Evolutionary conservation across 2,329 filamentous ascomycete genomes (phyloP), one percentile per base, ranked within the genome.

Genomic region (Neonectria coccinea): DNA sequence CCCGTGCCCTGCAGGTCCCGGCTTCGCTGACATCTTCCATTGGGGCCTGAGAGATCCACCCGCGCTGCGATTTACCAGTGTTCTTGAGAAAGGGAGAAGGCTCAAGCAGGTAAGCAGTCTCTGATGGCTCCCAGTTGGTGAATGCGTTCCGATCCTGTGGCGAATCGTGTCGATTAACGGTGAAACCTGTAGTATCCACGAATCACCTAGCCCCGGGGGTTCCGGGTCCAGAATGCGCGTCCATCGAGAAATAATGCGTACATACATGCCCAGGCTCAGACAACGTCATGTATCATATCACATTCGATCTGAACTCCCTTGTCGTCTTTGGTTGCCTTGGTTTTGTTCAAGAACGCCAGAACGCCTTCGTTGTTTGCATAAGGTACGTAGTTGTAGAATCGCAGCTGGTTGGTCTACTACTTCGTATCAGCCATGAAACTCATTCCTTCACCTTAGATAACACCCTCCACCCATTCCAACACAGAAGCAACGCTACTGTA

Each of bases 1-100:
- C 54, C 54, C 59, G 59, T 57, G 59, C 59, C 59, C 53, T 57
- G 59, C 59, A 62, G 53, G 41, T 58, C 31, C 48, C 29, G 44
- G 59, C 22, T 27, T 29, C 22, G 41, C 16, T 39, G 36, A 39
- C 36, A 39, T 39, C 36, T 39, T 9, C 8, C 25, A 25, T 25
- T 25, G 25, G 25, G 47, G 29, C 48, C 18, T 33, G 48, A 31
- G 11, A 14, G 48, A n/a, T 51, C 47, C 47, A 50, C 27, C n/a
- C 29, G 14, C 25, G 25, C 45, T n/a, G 14, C 45, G 27, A 50
- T 50, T 48, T 48, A 25, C 47, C 25, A 16, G 10, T 14, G 27
- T 33, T n/a, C 5, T 51, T 33, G 48, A 18, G 29, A 11, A 51
- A n/a, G 36, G 14, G 47, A 50, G 14, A 11, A 31, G 47, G 36